Base-by-base conservation (phyloP, 495 filamentous ascomycete species). In the Darksidea phi region DNA sequence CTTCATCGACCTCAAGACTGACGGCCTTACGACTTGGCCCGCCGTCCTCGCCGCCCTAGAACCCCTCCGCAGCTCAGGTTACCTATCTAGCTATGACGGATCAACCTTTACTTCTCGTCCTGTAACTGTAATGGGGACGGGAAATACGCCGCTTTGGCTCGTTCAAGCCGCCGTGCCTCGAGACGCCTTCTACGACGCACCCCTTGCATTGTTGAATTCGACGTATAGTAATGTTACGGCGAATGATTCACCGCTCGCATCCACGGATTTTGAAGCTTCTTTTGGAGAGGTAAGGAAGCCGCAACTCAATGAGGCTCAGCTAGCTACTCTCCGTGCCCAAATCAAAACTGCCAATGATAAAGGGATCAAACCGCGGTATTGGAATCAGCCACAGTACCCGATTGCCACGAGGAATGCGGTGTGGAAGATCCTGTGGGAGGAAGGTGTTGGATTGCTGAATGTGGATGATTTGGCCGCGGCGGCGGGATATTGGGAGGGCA, bases 141-240 rank as follows among this genome's bases (percentile, higher is more conserved):
- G 74, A 48, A 72, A 72, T 51, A 72, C 73, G 1, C 73, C 73
- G 0, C 59, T 74, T 25, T 67, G 63, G 7, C 73, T 78, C 67
- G 76, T 88, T 10, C 75, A 77, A 28, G n/a, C 36, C 18, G 28
- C 47, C 1, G 25, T 48, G 6, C 68, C 79, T 18, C 75, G 85
- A 11, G 80, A 85, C 69, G 82, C 82, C 55, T 88, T 87, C 75
- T 87, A 78, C 67, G 85, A 88, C 61, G 84, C 78, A 0, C 82
- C 79, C 13, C 76, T 87, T 20, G 72, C 78, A 1, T 57, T 72
- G 2, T 75, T 86, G 8, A 68, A 63, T 43, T 74, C 73, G 21
- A 70, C 76, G 5, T 78, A 76, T 56, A 58, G 67, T 28, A 76
- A 79, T 45, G 69, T 73, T 48, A 73, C 71, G 7, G 26, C 57